These are phyloP conservation scores for Pterocarpus macrocarpus DNA, from an alignment of 306 rosid genomes.

Conservation along the genomic window DNA sequence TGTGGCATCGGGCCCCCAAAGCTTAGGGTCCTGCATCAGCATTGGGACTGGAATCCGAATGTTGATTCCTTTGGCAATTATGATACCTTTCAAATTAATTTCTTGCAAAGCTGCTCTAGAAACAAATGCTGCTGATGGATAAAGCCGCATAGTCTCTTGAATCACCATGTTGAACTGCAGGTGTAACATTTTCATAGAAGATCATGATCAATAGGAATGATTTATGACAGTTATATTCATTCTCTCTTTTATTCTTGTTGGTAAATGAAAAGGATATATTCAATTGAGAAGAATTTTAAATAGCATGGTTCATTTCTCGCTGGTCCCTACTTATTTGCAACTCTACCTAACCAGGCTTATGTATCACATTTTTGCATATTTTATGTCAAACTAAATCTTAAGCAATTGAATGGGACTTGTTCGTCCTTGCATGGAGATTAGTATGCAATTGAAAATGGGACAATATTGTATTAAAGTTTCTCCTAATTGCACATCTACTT, in stretches of 20 bases:
- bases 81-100: too few species aligned
- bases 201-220: background rate
- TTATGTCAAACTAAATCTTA: too few species aligned
- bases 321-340: too few species aligned
- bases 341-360: too few species aligned
- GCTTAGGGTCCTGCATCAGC: conserved; percentile 57
- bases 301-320: too few species aligned
- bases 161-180: conserved; percentile 78
- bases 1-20: conserved; percentile 73
- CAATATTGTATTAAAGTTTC: background rate
- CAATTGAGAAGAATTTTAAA: too few species aligned
- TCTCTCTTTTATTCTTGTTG: too few species aligned
- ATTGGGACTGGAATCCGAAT: conserved; percentile 64
- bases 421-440: background rate
- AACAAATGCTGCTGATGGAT: conserved; percentile 58
- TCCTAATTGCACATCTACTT: too few species aligned
- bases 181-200: conserved; percentile 6
- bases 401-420: background rate
- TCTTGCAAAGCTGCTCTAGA: conserved; percentile 52
- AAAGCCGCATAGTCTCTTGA: conserved; percentile 75
- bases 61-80: conserved; percentile 65
- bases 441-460: background rate
- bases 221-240: too few species aligned
- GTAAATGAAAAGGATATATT: too few species aligned
- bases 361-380: too few species aligned